phyloP scores from a whole-genome alignment of 495 filamentous ascomycete genomes.

The Daldinia bambusicola region DNA sequence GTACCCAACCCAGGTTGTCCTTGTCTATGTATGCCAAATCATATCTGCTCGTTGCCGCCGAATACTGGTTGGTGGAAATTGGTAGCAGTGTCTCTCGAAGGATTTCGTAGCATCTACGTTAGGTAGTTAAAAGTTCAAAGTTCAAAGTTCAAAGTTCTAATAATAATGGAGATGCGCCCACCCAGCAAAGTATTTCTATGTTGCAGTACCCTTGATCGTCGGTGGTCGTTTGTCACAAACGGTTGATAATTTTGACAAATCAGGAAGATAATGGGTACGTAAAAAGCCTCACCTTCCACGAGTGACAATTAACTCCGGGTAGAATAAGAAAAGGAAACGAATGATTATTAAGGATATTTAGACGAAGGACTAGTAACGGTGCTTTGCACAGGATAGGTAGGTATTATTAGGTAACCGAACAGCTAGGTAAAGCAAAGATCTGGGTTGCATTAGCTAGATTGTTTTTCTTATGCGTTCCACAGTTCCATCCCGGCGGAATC shows the following conservation, averaged over 20 bases:
- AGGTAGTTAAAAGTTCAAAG: too few relatives aligned
- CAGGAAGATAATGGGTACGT: neutral
- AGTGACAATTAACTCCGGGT: constrained; percentile 2
- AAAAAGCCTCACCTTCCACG: neutral
- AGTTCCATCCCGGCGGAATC: constrained; percentile 27
- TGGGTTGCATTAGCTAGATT: constrained; percentile 33
- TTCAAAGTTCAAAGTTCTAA: constrained; percentile 18
- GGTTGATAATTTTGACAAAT: constrained; percentile 4
- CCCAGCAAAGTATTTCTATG: constrained; percentile 15
- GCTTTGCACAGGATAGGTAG: constrained; percentile 32
- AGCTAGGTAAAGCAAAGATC: constrained; percentile 9
- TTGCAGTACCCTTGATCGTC: constrained; percentile 16
- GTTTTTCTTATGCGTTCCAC: constrained; percentile 41
- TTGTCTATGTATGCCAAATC: constrained; percentile 6
- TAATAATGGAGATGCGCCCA: constrained; percentile 38
- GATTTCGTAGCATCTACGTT: constrained; percentile 32
- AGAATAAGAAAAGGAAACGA: constrained; percentile 10
- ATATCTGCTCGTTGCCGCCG: constrained; percentile 10
- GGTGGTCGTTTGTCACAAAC: constrained; percentile 23
- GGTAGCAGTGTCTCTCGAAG: constrained; percentile 19
- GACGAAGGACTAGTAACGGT: constrained; percentile 2
- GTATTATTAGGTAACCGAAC: neutral
- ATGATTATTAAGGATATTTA: constrained; percentile 14
- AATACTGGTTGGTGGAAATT: constrained; percentile 28
- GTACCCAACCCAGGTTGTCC: constrained; percentile 14